A percentile compares a stretch with the other conserved stretches of the same genome.
These are phyloP conservation scores for Pseudogymnoascus sp. DNA, from an alignment of 2,329 filamentous ascomycete genomes.

Conservation along the genomic window DNA sequence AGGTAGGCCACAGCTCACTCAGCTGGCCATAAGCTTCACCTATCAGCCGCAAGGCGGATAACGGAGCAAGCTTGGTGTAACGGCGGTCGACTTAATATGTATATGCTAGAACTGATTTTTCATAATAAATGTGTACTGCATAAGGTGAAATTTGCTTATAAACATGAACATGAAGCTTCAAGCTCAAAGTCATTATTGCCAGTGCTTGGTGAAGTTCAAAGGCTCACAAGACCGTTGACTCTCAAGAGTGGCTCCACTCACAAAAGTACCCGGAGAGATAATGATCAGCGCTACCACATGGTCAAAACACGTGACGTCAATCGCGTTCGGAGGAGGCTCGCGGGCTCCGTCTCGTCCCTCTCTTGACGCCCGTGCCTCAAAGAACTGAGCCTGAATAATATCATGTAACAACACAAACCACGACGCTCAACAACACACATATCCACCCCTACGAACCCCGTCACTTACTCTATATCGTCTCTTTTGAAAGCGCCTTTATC, in stretches of 20 bases:
- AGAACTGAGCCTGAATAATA: slow-evolving; percentile 9
- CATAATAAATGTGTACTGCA: neutral
- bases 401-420: slow-evolving; percentile 9
- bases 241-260: neutral
- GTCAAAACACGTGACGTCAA: neutral
- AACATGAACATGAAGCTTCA: neutral
- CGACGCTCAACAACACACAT: neutral
- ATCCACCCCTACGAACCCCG: neutral
- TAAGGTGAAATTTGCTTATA: neutral
- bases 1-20: neutral
- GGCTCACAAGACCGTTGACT: neutral
- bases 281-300: slow-evolving; percentile 7
- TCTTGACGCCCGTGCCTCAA: slow-evolving; percentile 5
- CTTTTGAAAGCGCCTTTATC: neutral
- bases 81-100: neutral
- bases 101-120: neutral
- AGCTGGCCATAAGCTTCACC: slow-evolving; percentile 5
- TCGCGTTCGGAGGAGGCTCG: slow-evolving; percentile 4
- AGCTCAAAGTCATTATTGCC: neutral
- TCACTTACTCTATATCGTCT: neutral
- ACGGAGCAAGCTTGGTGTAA: slow-evolving; percentile 3
- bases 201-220: neutral
- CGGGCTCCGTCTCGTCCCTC: slow-evolving; percentile 7
- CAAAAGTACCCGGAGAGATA: slow-evolving; percentile 8
- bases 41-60: neutral